These are phyloP conservation scores for Yarrowia phangngaensis DNA, from an alignment of 805 yeast genomes.

Conservation along the genomic window DNA sequence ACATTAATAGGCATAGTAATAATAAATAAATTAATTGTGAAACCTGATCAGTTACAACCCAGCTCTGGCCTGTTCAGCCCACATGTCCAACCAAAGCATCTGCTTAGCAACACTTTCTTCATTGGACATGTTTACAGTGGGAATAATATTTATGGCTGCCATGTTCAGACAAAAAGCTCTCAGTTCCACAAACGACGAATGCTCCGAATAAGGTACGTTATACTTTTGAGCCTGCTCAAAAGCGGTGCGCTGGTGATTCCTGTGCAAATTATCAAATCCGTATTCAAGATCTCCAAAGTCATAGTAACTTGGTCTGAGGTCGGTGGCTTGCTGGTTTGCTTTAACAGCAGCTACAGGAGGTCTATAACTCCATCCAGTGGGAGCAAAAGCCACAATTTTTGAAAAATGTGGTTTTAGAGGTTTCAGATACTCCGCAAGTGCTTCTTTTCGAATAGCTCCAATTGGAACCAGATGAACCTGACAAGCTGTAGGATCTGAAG, in stretches of 20 bases:
- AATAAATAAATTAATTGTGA: no score
- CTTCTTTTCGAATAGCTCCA: slow-evolving; percentile 46
- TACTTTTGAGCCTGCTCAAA: slow-evolving; percentile 47
- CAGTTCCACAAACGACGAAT: slow-evolving; percentile 82
- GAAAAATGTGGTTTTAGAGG: slow-evolving; percentile 49
- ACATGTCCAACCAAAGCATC: slow-evolving; percentile 21
- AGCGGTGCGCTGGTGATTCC: slow-evolving; percentile 38
- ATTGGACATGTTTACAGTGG: slow-evolving; percentile 57
- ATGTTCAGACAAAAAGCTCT: slow-evolving; percentile 57
- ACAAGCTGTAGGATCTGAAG: slow-evolving; percentile 46
- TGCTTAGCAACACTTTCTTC: slow-evolving; percentile 1
- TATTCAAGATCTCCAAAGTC: slow-evolving; percentile 30
- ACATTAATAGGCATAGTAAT: no score
- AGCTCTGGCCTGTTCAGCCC: slow-evolving; percentile 14
- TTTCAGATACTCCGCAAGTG: slow-evolving; percentile 50
- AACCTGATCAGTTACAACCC: no score
- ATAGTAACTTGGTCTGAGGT: slow-evolving; percentile 24
- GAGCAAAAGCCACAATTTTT: slow-evolving; percentile 66
- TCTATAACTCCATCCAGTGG: slow-evolving; percentile 86
- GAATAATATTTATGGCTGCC: slow-evolving; percentile 54
- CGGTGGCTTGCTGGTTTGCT: slow-evolving; percentile 29
- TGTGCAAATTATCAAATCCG: slow-evolving; percentile 34
- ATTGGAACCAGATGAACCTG: slow-evolving; percentile 73
- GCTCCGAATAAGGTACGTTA: slow-evolving; percentile 86
- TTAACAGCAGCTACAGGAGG: slow-evolving; percentile 31